These are phyloP conservation scores for Juglanconis sp. DNA, from an alignment of 2,329 filamentous ascomycete genomes.

Conservation along the genomic window DNA sequence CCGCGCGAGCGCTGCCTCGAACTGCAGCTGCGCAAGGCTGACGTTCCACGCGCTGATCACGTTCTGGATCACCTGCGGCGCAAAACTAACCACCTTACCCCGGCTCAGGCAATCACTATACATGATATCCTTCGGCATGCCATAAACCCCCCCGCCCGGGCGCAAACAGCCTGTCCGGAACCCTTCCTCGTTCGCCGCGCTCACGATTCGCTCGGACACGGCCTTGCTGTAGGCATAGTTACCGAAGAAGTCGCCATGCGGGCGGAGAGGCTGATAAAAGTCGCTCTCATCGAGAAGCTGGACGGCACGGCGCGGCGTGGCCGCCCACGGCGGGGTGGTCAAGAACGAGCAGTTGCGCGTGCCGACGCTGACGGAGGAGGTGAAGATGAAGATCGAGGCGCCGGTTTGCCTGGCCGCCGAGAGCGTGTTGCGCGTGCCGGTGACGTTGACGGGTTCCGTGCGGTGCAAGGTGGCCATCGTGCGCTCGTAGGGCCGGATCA, in stretches of 20 bases:
- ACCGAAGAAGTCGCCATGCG: slow-evolving; percentile 41
- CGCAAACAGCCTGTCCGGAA: slow-evolving; percentile 54
- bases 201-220: slow-evolving; percentile 49
- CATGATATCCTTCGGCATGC: slow-evolving; percentile 41
- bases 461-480: slow-evolving; percentile 41
- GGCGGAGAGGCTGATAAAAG: slow-evolving; percentile 36
- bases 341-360: slow-evolving; percentile 41
- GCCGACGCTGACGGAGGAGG: slow-evolving; percentile 48
- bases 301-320: slow-evolving; percentile 34
- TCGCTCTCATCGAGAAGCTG: slow-evolving; percentile 47
- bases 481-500: slow-evolving; percentile 50
- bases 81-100: slow-evolving; percentile 40
- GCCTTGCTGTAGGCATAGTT: slow-evolving; percentile 52
- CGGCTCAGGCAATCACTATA: slow-evolving; percentile 36
- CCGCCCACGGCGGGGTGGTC: slow-evolving; percentile 38
- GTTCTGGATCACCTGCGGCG: slow-evolving; percentile 43
- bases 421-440: slow-evolving; percentile 47
- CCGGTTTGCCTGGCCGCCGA: slow-evolving; percentile 42
- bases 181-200: slow-evolving; percentile 36
- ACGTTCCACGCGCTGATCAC: slow-evolving; percentile 51
- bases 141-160: slow-evolving; percentile 52
- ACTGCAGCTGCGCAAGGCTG: slow-evolving; percentile 50
- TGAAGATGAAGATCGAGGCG: slow-evolving; percentile 49
- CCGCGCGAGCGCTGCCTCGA: slow-evolving; percentile 46
- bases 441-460: slow-evolving; percentile 46